Evolutionary conservation across 2,329 filamentous ascomycete genomes (phyloP), one percentile per base, ranked within the genome.

Genomic region (Ophiobolus disseminans): DNA sequence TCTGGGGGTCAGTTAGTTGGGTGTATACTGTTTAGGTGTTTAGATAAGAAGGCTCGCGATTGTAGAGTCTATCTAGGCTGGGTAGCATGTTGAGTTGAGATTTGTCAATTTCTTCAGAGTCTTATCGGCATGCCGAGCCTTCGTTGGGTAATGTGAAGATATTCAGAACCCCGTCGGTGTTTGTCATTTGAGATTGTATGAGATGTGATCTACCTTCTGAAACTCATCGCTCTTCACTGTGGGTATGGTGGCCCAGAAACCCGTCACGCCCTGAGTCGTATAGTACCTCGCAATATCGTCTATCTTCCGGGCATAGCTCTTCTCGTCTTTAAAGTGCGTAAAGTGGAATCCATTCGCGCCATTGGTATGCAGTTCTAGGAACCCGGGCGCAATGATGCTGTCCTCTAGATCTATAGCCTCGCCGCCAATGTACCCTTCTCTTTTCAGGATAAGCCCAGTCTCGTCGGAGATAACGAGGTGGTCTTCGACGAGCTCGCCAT

Each of bases 301-400:
- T 21, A 83, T 65, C 36, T 78, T 77, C 7, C 61, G 60, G 30
- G 58, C 59, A 63, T 81, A 82, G 47, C 66, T 68, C 26, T 63
- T 53, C 17, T 70, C 62, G 36, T 80, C 67, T 4, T 75, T 66
- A 50, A 76, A 80, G 47, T 79, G 75, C 1, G 80, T 80, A 48
- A 82, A 83, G 57, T 83, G 80, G 41, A 82, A 82, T 2, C 79
- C 80, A 61, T 76, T 74, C 39, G 77, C 67, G 41, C 79, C 78
- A 57, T 84, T 84, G 1, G 78, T 82, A 50, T 84, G 81, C 5
- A 84, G 63, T 50, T 84, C 81, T 17, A 83, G 68, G 56, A 81
- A 82, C 3, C 81, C 82, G 8, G 81, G 81, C 4, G 80, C 78
- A 43, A 83, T 69, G 38, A 83, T 79, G 37, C 67, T 73, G 31